Percentiles rank a stretch among this genome's conserved stretches.
Evolutionary conservation across 2,329 filamentous ascomycete species (phyloP).

Genomic region (Cercospora canescens): DNA sequence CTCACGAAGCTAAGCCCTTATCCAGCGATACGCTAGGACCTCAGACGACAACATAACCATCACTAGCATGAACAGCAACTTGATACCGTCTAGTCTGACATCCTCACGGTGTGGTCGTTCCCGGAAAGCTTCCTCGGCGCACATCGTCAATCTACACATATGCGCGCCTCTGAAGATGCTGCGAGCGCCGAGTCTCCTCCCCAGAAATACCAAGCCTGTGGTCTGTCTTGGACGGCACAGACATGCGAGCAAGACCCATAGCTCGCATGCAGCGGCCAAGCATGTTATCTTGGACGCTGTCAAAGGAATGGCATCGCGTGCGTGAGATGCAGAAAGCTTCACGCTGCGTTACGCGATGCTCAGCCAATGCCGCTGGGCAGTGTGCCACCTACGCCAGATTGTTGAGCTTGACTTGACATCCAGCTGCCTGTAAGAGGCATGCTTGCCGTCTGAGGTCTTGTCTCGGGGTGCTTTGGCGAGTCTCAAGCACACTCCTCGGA

Average conservation of each 20-base stretch:
- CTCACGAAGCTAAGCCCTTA: no score
- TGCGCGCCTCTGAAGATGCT: neutral
- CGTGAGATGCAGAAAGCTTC: neutral
- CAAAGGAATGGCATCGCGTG: neutral
- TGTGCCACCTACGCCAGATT: neutral
- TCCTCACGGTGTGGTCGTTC: neutral
- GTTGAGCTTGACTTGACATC: slow-evolving; percentile 1
- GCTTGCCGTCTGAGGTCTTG: neutral
- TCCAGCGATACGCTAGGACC: no score
- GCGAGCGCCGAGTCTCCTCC: neutral
- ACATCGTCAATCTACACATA: neutral
- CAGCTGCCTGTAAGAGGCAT: neutral
- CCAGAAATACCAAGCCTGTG: neutral
- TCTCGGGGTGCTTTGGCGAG: neutral
- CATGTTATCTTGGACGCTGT: slow-evolving; percentile 1
- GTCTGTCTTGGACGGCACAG: neutral
- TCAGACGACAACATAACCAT: no score
- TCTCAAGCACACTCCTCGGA: neutral
- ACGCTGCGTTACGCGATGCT: neutral
- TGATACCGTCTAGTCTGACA: no score
- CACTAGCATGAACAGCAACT: no score
- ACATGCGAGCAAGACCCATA: neutral
- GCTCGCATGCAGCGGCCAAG: neutral
- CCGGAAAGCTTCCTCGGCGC: neutral
- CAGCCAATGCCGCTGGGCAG: neutral